Evolutionary conservation across 805 yeast genomes (phyloP), one percentile per base, ranked within the genome.

Genomic region (Candida ulmi): DNA sequence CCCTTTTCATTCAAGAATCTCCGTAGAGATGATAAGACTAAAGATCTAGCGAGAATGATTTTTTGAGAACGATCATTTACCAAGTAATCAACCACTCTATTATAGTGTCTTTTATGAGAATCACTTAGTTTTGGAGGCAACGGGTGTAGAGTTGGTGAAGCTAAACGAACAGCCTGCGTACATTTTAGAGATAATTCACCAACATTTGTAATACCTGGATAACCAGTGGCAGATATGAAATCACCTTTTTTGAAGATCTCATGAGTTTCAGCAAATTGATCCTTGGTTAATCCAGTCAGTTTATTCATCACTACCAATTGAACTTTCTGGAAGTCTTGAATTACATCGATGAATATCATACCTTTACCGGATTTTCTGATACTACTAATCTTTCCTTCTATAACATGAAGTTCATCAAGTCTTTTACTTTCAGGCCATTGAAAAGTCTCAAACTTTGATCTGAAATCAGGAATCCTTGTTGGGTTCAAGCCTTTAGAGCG

Each of bases 121-220:
- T 83, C 83, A 0, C 63, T 58, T 16, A 84, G 63, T 30, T 69
- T 69, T 8, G 83, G 81, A 0, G 96, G 96, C 9, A 82, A 53
- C 1, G 84, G 82, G 40, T 72, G 74, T 40, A 88, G 66, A 16
- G 90, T 72, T 0, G 96, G 91, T 0, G 90, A 60, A 7, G 83
- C 69, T 11, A 88, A 58, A 19, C 36, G 44, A 2, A 85, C 57
- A 2, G 78, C 70, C n/a, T 55, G 43, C 0, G 62, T 60, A 11
- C 80, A 69, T 45, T 83, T 77, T 37, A 91, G 53, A 1, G 96
- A 82, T 8, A 88, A 62, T 47, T 90, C 95, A 0, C 91, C 93
- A 4, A 78, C 76, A 39, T 80, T 78, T 0, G 97, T 86, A 3
- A 73, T 57, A 19, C 91, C 86, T 0, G 96, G 88, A 18, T 50